Evolutionary conservation across 345 rosid genomes (phyloP).

Genomic region (Eucalyptus coolabah): DNA sequence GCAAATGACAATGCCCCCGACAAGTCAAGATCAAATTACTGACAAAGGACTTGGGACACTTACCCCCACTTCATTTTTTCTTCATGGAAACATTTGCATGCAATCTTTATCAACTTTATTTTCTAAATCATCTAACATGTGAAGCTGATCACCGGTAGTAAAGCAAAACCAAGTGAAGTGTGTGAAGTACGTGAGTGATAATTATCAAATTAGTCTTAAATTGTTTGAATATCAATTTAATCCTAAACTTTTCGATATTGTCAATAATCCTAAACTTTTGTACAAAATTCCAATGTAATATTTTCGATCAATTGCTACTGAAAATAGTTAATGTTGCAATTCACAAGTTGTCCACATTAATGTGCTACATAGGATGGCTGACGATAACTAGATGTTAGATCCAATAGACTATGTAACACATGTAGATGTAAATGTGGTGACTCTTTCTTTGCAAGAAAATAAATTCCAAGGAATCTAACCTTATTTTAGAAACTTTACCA

Average conservation of each 20-base stretch:
- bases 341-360: neutral
- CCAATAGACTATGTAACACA: neutral
- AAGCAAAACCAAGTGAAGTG: neutral
- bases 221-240: neutral
- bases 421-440: neutral
- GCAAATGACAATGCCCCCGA: neutral
- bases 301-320: no score
- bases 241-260: neutral
- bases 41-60: neutral
- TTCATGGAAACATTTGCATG: neutral
- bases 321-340: neutral
- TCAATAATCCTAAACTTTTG: neutral
- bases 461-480: neutral
- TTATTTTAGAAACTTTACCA: neutral
- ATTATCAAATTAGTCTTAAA: neutral
- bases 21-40: neutral
- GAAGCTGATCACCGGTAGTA: neutral
- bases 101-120: neutral
- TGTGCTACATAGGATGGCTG: accelerated
- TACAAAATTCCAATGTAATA: no score
- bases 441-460: neutral
- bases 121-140: neutral
- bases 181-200: neutral
- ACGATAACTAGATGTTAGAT: neutral
- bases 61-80: neutral